Evolutionary conservation across 1,139 yeast genomes (phyloP).

Genomic region (Pichiaceae sp.): DNA sequence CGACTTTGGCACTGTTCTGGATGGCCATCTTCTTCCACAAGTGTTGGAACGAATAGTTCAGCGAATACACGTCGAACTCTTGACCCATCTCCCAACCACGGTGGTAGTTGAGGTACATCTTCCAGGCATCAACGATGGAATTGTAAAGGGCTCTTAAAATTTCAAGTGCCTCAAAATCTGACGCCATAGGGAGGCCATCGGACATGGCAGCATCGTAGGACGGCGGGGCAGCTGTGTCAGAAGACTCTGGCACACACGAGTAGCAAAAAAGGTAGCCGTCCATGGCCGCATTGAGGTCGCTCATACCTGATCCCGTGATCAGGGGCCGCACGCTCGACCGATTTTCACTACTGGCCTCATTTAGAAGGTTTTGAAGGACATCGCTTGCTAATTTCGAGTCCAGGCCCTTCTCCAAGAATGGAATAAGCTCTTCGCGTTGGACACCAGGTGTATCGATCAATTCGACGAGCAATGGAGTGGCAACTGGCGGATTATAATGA

Average conservation of each 20-base stretch:
- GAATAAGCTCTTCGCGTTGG: conserved; percentile 56
- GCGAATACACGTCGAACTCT: conserved; percentile 58
- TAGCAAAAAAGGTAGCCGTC: conserved; percentile 67
- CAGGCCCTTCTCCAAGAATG: conserved; percentile 64
- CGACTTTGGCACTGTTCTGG: conserved; percentile 3
- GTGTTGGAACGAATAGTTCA: conserved; percentile 47
- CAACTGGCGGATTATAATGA: conserved; percentile 33
- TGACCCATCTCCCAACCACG: conserved; percentile 50
- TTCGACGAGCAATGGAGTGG: conserved; percentile 56
- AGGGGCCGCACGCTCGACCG: conserved; percentile 59
- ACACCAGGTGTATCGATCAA: conserved; percentile 68
- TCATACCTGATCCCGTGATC: conserved; percentile 69
- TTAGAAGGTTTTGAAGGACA: conserved; percentile 51
- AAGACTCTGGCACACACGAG: conserved; percentile 48
- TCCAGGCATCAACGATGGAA: conserved; percentile 67
- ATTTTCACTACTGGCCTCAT: conserved; percentile 29
- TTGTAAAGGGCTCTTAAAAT: conserved; percentile 40
- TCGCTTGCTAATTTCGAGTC: conserved; percentile 54
- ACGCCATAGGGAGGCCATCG: conserved; percentile 4
- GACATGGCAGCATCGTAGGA: conserved; percentile 5
- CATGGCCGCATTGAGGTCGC: conserved; percentile 64
- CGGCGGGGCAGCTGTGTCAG: conserved; percentile 21
- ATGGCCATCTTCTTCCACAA: conserved; percentile 38
- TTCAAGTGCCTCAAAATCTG: conserved; percentile 30
- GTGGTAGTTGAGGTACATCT: conserved; percentile 48